phyloP scores from a whole-genome alignment of 2,329 filamentous ascomycete species.

The Macroventuria anomochaeta region DNA sequence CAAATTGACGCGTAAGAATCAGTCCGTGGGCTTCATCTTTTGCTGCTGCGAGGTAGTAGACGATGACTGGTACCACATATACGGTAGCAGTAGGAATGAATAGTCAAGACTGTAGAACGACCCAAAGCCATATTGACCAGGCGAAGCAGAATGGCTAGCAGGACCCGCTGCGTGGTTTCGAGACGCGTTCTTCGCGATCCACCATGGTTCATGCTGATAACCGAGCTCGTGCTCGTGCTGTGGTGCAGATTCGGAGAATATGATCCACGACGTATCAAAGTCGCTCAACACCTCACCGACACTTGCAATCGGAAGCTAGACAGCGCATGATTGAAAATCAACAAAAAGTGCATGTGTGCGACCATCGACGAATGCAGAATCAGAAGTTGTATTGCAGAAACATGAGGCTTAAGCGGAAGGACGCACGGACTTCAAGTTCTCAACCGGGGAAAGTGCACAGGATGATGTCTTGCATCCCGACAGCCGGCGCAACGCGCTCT shows the following conservation, averaged over 20 bases:
- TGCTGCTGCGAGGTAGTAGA: no score
- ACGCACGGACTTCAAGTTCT: conserved; percentile 13
- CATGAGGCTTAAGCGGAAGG: conserved; percentile 4
- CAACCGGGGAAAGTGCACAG: conserved; percentile 16
- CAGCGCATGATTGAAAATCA: no score
- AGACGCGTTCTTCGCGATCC: conserved; percentile 14
- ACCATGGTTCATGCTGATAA: conserved; percentile 10
- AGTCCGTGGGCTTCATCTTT: no score
- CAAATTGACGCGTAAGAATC: no score
- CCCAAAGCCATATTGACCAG: background rate
- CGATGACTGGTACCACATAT: no score
- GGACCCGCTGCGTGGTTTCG: background rate
- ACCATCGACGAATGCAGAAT: background rate
- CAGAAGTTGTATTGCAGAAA: background rate
- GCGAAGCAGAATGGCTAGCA: background rate
- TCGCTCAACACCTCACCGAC: background rate
- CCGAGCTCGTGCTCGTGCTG: conserved; percentile 15
- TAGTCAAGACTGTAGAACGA: no score
- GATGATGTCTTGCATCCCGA: conserved; percentile 14
- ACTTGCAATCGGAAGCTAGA: no score
- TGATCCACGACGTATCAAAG: conserved; percentile 6
- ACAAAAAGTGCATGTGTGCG: background rate
- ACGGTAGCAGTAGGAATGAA: no score
- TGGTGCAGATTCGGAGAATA: conserved; percentile 1
- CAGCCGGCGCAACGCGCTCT: conserved; percentile 16